Percentiles rank a stretch among this genome's conserved stretches.
Conservation (phyloP, 2,329 filamentous ascomycete genomes). For the Colletotrichum sp. region DNA sequence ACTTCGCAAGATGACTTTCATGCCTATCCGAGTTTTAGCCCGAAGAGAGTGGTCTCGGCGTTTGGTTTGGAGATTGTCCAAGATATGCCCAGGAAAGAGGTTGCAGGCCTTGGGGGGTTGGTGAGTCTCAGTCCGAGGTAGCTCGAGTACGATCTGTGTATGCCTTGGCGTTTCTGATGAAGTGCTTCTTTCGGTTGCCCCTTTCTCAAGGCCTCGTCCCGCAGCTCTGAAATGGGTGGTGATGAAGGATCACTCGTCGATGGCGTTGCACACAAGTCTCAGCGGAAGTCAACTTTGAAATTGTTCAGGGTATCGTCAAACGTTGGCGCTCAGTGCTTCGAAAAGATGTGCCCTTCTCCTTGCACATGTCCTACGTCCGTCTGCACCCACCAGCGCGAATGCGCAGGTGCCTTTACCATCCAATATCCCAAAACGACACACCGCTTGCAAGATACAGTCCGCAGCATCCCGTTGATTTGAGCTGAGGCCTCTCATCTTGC, state of each 20-base stretch:
- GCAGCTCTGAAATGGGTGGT: fast-evolving
- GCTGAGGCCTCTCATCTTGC: no score
- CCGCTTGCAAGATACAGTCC: no score
- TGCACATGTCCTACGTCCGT: no score
- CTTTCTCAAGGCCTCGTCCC: fast-evolving
- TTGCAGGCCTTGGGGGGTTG: neutral
- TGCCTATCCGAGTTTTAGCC: neutral
- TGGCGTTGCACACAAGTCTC: no score
- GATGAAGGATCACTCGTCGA: fast-evolving
- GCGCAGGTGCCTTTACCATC: no score
- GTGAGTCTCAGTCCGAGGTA: fast-evolving
- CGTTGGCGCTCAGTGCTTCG: no score
- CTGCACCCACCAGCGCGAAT: no score
- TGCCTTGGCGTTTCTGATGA: neutral
- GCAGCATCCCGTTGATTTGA: no score
- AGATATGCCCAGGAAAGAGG: neutral
- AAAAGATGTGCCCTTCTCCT: no score
- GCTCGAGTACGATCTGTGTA: neutral
- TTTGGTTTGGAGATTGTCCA: neutral
- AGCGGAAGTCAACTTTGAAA: no score
- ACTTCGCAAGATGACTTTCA: neutral
- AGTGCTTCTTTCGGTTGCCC: fast-evolving
- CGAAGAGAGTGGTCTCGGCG: neutral
- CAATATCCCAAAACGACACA: no score
- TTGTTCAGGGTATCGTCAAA: no score